Evolutionary conservation across 164 flowering plant genomes (phyloP), one percentile per base, ranked within the genome.

Genomic region (Kalanchoe fedtschenkoi): DNA sequence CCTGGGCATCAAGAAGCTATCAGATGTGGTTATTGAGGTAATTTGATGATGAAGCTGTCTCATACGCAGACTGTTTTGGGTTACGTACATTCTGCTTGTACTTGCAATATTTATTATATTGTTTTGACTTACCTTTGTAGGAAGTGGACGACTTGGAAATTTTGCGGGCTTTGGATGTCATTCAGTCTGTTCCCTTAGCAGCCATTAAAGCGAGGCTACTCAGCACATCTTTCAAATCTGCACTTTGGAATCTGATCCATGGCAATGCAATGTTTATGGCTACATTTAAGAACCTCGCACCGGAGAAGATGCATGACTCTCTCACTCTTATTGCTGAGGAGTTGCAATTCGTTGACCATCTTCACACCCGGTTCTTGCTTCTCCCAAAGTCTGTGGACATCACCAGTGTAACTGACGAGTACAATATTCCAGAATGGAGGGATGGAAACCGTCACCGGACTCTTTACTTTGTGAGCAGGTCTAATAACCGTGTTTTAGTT

Each of bases 21-120:
- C 96, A 58, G 95, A 88, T 66, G 73, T 85, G 22, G 96, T 93
- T 28, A 77, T 79, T 53, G 99, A 93, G 99, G 99, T 93, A 81
- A 15, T 2, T 34, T 64, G 22, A 60, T 26, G 32, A 51, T 47
- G 32, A 51, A 26, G 56, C 56, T 24, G 10, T 55, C 21, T 60
- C 24, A 16, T 44, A 5, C 32, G 1, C 8, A 5, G 26, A n/a
- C 51, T 19, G 7, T 51, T 41, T 42, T 53, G 65, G 5, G 19
- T 30, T 43, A 30, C 21, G 8, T 51, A 1, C 30, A 7, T 16
- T 13, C 38, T 30, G 61, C 13, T 32, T 33, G 1, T 37, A 34
- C 42, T 34, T 58, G 24, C 9, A 33, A 33, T 33, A 28, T 29
- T 57, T 64, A 43, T 4, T 9, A 54, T 47, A 30, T 54, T 28